Percentiles rank a stretch among this genome's conserved stretches.
These are phyloP conservation scores for Cyberlindnera euphorbiiphila DNA, from an alignment of 805 yeast species.

Conservation along the genomic window DNA sequence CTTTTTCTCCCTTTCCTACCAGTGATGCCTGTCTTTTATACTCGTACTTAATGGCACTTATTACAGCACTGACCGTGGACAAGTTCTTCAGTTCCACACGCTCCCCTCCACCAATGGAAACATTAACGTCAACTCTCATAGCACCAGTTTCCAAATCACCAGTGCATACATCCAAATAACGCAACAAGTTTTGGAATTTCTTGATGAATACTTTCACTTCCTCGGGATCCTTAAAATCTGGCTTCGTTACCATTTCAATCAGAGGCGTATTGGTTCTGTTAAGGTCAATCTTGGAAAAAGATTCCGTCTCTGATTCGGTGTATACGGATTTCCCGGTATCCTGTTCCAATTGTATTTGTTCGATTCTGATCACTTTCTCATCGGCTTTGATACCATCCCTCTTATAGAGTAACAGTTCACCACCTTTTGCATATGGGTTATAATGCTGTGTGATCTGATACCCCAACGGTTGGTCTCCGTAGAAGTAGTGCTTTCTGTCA, in stretches of 20 bases:
- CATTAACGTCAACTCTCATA: slow-evolving; percentile 89
- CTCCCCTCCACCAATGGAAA: slow-evolving; percentile 68
- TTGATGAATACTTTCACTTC: slow-evolving; percentile 77
- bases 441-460: slow-evolving; percentile 92
- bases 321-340: slow-evolving; percentile 85
- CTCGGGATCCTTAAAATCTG: slow-evolving; percentile 66
- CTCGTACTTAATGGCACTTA: slow-evolving; percentile 71
- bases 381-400: slow-evolving; percentile 50
- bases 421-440: slow-evolving; percentile 72
- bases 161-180: slow-evolving; percentile 67
- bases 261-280: slow-evolving; percentile 85
- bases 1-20: slow-evolving; percentile 34
- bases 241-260: slow-evolving; percentile 87
- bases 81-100: slow-evolving; percentile 89
- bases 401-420: slow-evolving; percentile 46
- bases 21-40: slow-evolving; percentile 61
- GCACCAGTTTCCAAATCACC: slow-evolving; percentile 96
- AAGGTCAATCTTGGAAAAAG: slow-evolving; percentile 55
- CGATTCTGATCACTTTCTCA: slow-evolving; percentile 52
- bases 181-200: slow-evolving; percentile 70
- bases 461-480: slow-evolving; percentile 94
- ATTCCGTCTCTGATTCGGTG: slow-evolving; percentile 31
- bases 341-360: slow-evolving; percentile 89
- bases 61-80: slow-evolving; percentile 77
- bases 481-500: slow-evolving; percentile 94